Evolutionary conservation across 345 rosid genomes (phyloP), one percentile per base, ranked within the genome.

Genomic region (Lagerstroemia speciosa): DNA sequence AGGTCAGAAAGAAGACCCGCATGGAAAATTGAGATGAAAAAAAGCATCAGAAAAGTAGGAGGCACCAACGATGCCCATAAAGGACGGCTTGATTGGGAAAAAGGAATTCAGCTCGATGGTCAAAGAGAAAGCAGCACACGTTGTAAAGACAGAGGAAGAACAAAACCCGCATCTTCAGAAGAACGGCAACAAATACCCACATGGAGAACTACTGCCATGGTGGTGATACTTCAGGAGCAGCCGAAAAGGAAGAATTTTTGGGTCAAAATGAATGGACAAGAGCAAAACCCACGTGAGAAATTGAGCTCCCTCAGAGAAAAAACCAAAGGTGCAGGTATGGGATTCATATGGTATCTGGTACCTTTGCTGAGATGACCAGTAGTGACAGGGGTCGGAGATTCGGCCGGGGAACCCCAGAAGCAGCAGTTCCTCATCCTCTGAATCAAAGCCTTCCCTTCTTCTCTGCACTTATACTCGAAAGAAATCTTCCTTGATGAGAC

Each of bases 311-410:
- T 67, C 76, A 82, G 55, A 67, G 22, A 41, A 15, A 64, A 62
- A 77, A 29, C 45, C 6, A 38, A 20, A 20, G 52, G 50, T 37
- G 50, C 30, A 14, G 31, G 31, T 20, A 40, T 11, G 6, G 65
- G 38, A 19, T 62, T 62, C 24, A n/a, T 32, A 3, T 34, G 40
- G 20, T n/a, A 22, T 33, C 20, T 19, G 67, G 31, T 79, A 86
- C 97, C 91, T 81, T 91, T 75, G 67, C 85, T 81, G 69, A 83
- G 74, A 71, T 76, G 78, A 76, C 75, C 84, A 55, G 91, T 85
- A 41, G 92, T 69, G 63, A 73, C 64, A 46, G 89, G 79, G 20
- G 89, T 66, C 68, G 82, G 77, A 79, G 77, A 62, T 68, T 68
- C 73, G 76, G 83, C 78, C 55, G 70, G 41, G 73, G 84, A 85